Base-by-base conservation (phyloP, 2,329 filamentous ascomycete genomes). In the Camptophora hylomeconis region DNA sequence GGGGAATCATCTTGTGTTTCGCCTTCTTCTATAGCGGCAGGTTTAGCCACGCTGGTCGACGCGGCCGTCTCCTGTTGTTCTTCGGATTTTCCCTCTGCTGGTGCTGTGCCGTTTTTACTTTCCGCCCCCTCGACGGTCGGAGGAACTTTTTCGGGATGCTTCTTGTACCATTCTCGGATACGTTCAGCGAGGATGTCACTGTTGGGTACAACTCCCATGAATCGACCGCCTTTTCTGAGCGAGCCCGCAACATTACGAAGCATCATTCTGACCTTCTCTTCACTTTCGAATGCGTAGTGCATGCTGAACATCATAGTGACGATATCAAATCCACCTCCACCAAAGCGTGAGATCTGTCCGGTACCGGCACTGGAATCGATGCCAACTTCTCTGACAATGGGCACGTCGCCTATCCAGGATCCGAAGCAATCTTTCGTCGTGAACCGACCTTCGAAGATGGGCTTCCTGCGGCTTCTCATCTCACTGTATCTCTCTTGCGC, bases 291-390 rank as follows among this genome's bases (percentile, higher is more conserved):
- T 5, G 89, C 86, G 53, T 98, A 98, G 58, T 98, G 89, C 75
- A 98, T 89, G 47, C 84, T 92, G 55, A 98, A 98, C 89, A 98
- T 98, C 72, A 93, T 93, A 49, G 79, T 84, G 39, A 98, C 87
- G 22, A 95, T 80, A 51, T 98, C 89, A 45, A 95, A 98, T 3
- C 87, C 86, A 31, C 78, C 78, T 7, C 28, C 24, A 37, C 70
- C 69, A 57, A 69, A 75, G 20, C 72, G 75, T 54, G 73, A 80
- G 18, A 65, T 55, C 14, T 54, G 54, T 2, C 57, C 53, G 16
- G 63, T 65, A 45, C 60, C 75, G 9, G 66, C 70, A 35, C 75
- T 77, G 0, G 69, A 63, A 47, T 92, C 81, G 44, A 93, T 93
- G 13, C 89, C 89, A 17, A 98, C 83, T 32, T 92, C 72, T 26